These are phyloP conservation scores for Ceratobasidium sp. DNA, from an alignment of 1,284 basidiomycete genomes.

Conservation along the genomic window DNA sequence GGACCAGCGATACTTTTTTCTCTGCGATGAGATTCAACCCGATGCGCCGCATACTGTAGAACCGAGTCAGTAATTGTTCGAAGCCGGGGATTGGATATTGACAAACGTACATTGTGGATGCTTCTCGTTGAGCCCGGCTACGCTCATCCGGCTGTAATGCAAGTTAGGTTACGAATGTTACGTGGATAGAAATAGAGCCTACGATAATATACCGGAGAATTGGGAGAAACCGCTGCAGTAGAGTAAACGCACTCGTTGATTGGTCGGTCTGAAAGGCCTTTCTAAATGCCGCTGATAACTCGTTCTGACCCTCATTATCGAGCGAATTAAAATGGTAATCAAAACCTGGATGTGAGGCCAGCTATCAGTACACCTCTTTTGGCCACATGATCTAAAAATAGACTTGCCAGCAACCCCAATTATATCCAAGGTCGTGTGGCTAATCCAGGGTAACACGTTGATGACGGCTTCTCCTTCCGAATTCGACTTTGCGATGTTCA, in stretches of 20 bases:
- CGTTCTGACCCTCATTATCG: not conserved
- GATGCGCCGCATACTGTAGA: constrained; percentile 51
- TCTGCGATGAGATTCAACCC: constrained; percentile 49
- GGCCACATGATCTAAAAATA: not conserved
- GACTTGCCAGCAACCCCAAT: constrained; percentile 52
- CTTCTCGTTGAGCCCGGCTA: not conserved
- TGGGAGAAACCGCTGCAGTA: constrained; percentile 8
- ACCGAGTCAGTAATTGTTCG: constrained; percentile 50
- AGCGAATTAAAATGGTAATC: constrained; percentile 58
- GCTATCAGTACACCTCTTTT: constrained; percentile 52
- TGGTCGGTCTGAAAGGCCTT: constrained; percentile 33
- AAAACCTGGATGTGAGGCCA: constrained; percentile 54
- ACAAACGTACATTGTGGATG: constrained; percentile 3
- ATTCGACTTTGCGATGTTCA: not conserved
- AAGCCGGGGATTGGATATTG: constrained; percentile 48
- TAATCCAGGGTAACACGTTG: constrained; percentile 43
- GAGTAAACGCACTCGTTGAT: constrained; percentile 49
- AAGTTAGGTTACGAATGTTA: constrained; percentile 19
- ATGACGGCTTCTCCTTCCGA: not conserved
- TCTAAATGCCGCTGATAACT: constrained; percentile 1
- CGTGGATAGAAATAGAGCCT: constrained; percentile 50
- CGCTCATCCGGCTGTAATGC: not conserved
- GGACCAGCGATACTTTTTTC: constrained; percentile 55
- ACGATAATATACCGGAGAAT: not conserved
- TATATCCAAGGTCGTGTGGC: too few species aligned